phyloP scores from a whole-genome alignment of 495 filamentous ascomycete genomes.

The Aspergillus indologenus region DNA sequence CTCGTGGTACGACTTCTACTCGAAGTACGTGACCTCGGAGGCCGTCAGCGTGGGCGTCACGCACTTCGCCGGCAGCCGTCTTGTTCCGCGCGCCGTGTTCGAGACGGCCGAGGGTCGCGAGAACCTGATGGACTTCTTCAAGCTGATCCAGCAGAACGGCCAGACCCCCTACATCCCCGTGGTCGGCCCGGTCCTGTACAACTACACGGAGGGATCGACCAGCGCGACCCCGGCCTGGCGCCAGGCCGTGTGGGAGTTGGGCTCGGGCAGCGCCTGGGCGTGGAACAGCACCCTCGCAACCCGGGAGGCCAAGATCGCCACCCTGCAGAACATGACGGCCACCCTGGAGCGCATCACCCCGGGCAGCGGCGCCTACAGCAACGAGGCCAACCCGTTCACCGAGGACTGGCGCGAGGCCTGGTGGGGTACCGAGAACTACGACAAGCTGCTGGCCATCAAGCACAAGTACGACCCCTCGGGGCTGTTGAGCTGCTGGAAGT shows the following conservation, averaged over 20 bases:
- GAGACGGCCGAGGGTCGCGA: constrained; percentile 27
- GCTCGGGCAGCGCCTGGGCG: constrained; percentile 30
- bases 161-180: constrained; percentile 29
- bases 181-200: constrained; percentile 29
- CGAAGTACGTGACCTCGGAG: constrained; percentile 33
- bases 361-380: constrained; percentile 43
- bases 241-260: constrained; percentile 37
- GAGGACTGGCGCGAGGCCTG: constrained; percentile 44
- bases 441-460: constrained; percentile 43
- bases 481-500: constrained; percentile 34
- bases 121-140: constrained; percentile 21
- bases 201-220: constrained; percentile 29
- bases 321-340: constrained; percentile 30
- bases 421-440: constrained; percentile 50
- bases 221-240: constrained; percentile 46
- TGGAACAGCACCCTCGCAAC: constrained; percentile 34
- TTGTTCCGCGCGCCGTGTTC: constrained; percentile 34
- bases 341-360: constrained; percentile 40
- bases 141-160: constrained; percentile 17
- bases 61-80: constrained; percentile 32
- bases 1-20: constrained; percentile 32
- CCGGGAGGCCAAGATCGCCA: constrained; percentile 27
- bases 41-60: constrained; percentile 30
- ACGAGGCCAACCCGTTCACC: constrained; percentile 47
- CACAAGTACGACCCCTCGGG: constrained; percentile 49